Evolutionary conservation across 331 rosid genomes (phyloP), one percentile per base, ranked within the genome.

Genomic region (Malus hybrid): DNA sequence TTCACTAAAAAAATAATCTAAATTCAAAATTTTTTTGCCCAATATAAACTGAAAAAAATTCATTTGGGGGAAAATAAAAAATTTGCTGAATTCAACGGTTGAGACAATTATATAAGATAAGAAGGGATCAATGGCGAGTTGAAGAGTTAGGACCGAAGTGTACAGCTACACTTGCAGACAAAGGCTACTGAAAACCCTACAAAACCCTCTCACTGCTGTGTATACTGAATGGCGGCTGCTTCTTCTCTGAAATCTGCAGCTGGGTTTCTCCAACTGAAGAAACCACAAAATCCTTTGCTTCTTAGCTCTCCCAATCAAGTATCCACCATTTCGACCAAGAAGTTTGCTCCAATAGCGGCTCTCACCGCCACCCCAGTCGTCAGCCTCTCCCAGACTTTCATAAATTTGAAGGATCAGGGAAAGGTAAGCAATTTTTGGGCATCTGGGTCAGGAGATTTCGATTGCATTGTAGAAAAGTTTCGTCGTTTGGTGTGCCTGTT

Each of bases 311-410:
- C 86, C 60, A 71, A 84, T 67, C 88, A 81, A 75, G 80, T 57
- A n/a, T 52, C 82, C 53, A n/a, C 65, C 3, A 26, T 87, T 67
- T 82, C 93, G 3, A 18, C 74, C 39, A 79, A 84, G 75, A 82
- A 89, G 28, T 72, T 78, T 74, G 50, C 86, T 75, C 81, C 85
- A 7, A 86, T 92, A 88, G 90, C 96, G 44, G 87, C 96, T 72
- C 79, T 82, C 63, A 66, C 84, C 48, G 60, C 75, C 78, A 79
- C 80, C 80, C 65, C 84, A 61, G 20, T 89, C 30, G 83, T 86
- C 29, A 90, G 96, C 30, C 87, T 94, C 68, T 84, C 97, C 33
- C 86, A 87, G 79, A 94, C 97, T 8, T 94, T 94, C 85, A 72
- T 48, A 58, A 90, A 82, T 61, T 58, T 94, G 77, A 94, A 75